Base-by-base conservation (phyloP, 1,284 basidiomycete genomes). In the Grifola frondosa region DNA sequence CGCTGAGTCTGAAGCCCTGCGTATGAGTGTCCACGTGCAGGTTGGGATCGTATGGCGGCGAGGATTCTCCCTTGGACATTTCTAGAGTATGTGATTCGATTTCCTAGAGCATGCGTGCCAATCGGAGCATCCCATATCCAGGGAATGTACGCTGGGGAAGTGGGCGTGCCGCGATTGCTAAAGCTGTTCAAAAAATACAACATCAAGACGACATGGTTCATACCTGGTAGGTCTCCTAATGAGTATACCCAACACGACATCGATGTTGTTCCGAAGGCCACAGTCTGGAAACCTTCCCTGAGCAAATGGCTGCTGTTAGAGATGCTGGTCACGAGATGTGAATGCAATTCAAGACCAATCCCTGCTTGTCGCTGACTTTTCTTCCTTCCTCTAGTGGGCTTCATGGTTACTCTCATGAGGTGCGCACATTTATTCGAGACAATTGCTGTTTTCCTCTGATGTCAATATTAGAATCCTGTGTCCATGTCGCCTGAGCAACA, bases 331-430 rank as follows among this genome's bases (percentile, higher is more conserved):
- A 86, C 52, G 84, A 87, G 60, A 71, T 86, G 75, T 78, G 38
- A 50, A 71, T 56, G 16, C 30, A 25, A 37, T 5, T 24, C 11
- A n/a, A 25, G 2, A 8, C 12, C 28, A 35, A 17, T 13, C n/a
- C 25, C 21, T 35, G 15, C 10, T 17, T 39, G 5, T 21, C 6
- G 30, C 19, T 26, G 15, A 24, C 32, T 30, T 28, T 30, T 41
- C 13, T 44, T 29, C 24, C 35, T 23, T 23, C 9, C 23, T 8
- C 7, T 45, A 80, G 78, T 42, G 84, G 84, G 2, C 74, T 88
- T 6, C 83, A 87, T 49, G 85, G 85, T 0, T 88, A 88, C 60
- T 85, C 82, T 1, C 85, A 88, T 60, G 85, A 86, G 61, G 79
- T 73, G 31, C 22, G 54, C 16, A 29, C 21, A 23, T 30, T 21